phyloP scores from a whole-genome alignment of 1,284 basidiomycete species.

The Austroboletus niveus region DNA sequence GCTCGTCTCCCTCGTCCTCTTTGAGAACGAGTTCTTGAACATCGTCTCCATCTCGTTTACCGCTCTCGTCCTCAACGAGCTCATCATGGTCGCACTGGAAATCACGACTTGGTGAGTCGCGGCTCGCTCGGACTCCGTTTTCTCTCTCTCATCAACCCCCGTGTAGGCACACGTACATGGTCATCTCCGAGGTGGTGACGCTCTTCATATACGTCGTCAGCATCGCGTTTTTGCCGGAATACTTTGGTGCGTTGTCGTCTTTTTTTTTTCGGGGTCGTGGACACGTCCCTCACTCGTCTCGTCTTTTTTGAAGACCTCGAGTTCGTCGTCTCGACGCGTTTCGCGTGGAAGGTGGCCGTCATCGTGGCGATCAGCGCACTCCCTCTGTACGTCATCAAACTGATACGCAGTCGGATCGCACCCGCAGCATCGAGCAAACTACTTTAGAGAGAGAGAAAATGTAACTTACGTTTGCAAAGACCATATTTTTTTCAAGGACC shows the following conservation, averaged over 20 bases:
- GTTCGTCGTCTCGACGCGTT: conserved; percentile 87
- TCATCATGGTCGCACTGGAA: conserved; percentile 98
- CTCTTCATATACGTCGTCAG: conserved; percentile 88
- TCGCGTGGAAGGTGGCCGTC: conserved; percentile 94
- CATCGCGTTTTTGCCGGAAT: conserved; percentile 93
- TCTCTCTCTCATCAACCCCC: too few species aligned
- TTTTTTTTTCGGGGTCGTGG: background rate
- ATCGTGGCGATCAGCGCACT: conserved; percentile 93
- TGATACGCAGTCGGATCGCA: conserved; percentile 81
- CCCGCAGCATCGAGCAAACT: conserved; percentile 96
- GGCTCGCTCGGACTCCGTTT: background rate
- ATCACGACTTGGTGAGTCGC: conserved; percentile 87
- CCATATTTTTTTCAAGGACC: background rate
- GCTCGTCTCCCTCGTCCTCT: conserved; percentile 94
- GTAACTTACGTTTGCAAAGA: conserved; percentile 3
- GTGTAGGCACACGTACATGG: conserved; percentile 92
- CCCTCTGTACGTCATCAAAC: conserved; percentile 89
- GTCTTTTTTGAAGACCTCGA: conserved; percentile 64
- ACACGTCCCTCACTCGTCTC: too few species aligned
- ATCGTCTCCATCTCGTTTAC: conserved; percentile 99
- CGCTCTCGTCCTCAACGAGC: conserved; percentile 92
- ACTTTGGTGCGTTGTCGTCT: conserved; percentile 72
- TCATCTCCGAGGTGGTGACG: conserved; percentile 88
- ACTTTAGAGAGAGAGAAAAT: conserved; percentile 41
- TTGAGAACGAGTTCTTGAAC: conserved; percentile 97